phyloP scores from a whole-genome alignment of 2,329 filamentous ascomycete species.

The Blastomyces parvus region DNA sequence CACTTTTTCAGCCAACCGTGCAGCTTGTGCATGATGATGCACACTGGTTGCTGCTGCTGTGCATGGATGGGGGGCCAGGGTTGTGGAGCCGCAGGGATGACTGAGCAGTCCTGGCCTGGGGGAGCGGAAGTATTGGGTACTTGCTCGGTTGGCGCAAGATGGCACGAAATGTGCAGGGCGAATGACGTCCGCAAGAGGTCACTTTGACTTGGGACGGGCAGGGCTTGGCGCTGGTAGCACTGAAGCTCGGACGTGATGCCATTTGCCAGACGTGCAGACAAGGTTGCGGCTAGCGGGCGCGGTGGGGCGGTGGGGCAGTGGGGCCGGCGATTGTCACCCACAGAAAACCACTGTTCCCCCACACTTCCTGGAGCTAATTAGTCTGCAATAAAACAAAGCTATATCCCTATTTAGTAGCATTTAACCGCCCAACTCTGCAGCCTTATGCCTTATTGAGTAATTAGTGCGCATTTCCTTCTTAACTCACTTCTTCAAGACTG shows the following conservation, averaged over 20 bases:
- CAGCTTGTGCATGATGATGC: not conserved
- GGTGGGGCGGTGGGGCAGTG: too few relatives aligned
- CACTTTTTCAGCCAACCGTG: constrained; percentile 17
- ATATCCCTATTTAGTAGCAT: too few relatives aligned
- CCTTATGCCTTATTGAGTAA: too few relatives aligned
- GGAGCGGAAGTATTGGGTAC: constrained; percentile 9
- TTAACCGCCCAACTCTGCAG: too few relatives aligned
- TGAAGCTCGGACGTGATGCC: not conserved
- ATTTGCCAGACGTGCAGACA: constrained; percentile 1
- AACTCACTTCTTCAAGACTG: too few relatives aligned
- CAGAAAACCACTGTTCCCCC: too few relatives aligned
- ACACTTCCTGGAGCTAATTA: not conserved
- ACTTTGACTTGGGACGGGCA: constrained; percentile 4
- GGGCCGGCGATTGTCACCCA: not conserved
- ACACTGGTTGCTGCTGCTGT: constrained; percentile 6
- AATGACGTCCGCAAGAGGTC: not conserved
- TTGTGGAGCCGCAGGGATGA: not conserved
- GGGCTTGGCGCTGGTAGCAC: not conserved
- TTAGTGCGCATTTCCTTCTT: not conserved
- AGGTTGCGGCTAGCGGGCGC: not conserved
- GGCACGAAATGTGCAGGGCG: not conserved
- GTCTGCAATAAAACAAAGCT: too few relatives aligned
- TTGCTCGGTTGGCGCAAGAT: not conserved
- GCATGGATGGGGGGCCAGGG: too few relatives aligned
- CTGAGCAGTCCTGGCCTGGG: too few relatives aligned